These are phyloP conservation scores for Ceratobasidium sp. DNA, from an alignment of 1,284 basidiomycete species.

Conservation along the genomic window DNA sequence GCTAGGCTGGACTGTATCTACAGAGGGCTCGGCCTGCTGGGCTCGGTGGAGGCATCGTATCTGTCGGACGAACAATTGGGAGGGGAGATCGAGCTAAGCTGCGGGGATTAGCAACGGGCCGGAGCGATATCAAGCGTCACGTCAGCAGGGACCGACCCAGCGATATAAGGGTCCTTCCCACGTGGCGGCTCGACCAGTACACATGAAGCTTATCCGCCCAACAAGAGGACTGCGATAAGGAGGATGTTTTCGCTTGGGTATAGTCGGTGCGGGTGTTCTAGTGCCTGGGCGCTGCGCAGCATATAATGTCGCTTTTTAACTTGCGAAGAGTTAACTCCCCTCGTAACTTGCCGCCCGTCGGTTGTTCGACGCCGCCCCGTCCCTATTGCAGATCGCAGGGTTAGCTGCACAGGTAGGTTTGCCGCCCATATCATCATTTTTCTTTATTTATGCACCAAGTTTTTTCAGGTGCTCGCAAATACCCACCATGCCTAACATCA, in stretches of 20 bases:
- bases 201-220: constrained; percentile 12
- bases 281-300: constrained; percentile 34
- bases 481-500: constrained; percentile 39
- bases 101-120: no score
- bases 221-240: constrained; percentile 20
- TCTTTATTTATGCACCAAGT: neutral
- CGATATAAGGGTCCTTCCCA: neutral
- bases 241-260: no score
- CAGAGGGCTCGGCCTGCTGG: no score
- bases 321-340: neutral
- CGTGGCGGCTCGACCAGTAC: neutral
- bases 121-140: neutral
- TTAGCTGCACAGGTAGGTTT: constrained; percentile 22
- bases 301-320: constrained; percentile 7
- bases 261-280: constrained; percentile 5
- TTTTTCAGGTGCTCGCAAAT: neutral
- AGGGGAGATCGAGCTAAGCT: no score
- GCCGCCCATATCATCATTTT: neutral
- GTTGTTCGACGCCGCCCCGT: constrained; percentile 11
- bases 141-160: no score
- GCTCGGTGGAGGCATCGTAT: no score
- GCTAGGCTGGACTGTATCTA: no score
- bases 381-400: neutral
- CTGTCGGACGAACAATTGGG: neutral
- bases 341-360: constrained; percentile 1